Conservation (phyloP, 192 early-diverging fungal genomes). For the Dispira parvispora region DNA sequence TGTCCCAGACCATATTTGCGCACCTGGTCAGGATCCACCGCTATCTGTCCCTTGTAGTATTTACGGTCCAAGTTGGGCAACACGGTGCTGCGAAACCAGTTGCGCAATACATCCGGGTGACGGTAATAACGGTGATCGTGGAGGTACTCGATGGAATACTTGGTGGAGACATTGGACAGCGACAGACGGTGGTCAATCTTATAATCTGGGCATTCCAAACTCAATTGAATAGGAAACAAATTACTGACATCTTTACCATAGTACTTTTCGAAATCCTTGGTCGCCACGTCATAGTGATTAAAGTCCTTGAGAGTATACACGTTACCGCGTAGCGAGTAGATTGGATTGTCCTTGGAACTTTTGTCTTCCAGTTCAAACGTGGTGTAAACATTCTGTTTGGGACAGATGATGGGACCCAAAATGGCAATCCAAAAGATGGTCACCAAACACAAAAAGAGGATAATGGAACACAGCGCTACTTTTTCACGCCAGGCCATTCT, state of each 20-base stretch:
- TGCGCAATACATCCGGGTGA: conserved; percentile 34
- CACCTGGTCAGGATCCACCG: conserved; percentile 36
- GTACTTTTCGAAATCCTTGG: conserved; percentile 33
- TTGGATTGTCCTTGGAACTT: conserved; percentile 35
- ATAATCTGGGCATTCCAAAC: conserved; percentile 35
- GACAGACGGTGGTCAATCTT: conserved; percentile 34
- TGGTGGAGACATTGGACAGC: conserved; percentile 27
- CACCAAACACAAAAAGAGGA: conserved; percentile 54
- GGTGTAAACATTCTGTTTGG: conserved; percentile 54
- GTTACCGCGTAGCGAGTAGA: conserved; percentile 57
- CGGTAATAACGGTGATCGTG: conserved; percentile 55
- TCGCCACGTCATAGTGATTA: conserved; percentile 28
- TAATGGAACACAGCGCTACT: conserved; percentile 75
- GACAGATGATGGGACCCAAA: conserved; percentile 59
- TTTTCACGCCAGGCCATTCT: conserved; percentile 97
- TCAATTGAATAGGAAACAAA: conserved; percentile 52
- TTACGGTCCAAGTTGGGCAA: conserved; percentile 36
- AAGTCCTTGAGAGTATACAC: conserved; percentile 64
- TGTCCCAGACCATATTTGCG: conserved; percentile 29
- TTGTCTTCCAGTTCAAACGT: conserved; percentile 40
- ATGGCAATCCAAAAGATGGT: conserved; percentile 76
- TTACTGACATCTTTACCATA: conserved; percentile 43
- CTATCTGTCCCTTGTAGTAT: conserved; percentile 50
- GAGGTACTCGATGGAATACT: conserved; percentile 40
- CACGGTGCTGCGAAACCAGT: conserved; percentile 52